Evolutionary conservation across 371 early-diverging fungal genomes (phyloP), one percentile per base, ranked within the genome.

Genomic region (Apophysomyces trapeziformis): DNA sequence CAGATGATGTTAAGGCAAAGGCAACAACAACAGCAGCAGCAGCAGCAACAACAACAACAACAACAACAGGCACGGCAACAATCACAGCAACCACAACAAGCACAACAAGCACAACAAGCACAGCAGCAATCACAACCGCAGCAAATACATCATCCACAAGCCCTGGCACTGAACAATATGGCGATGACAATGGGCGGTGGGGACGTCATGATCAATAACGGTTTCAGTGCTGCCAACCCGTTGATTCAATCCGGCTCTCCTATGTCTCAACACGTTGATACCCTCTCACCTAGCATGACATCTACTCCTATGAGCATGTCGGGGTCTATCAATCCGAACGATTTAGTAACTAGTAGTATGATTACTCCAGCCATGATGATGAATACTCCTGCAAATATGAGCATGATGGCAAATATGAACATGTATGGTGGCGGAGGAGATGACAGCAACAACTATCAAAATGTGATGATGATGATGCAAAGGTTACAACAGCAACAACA

Each of bases 401-500:
- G 43, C 39, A 56, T 39, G 39, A 39, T 64, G 64, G 43, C 54
- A 26, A 57, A 38, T 12, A 56, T 57, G 56, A 43, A 60, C 35
- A 64, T 63, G 64, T 62, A 68, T 57, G 68, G 50, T n/a, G 63
- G 57, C 21, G 57, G 45, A 11, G 65, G 65, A 36, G 76, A 74
- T 38, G 70, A 74, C 54, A 58, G 66, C 7, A 67, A 67, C 35
- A 74, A 72, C 39, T 74, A 69, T 45, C 66, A 66, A 16, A 74
- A 77, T 60, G 72, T 74, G n/a, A 68, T 77, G 63, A 67, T 74
- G 63, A 74, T 77, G 77, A 77, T 77, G 77, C 77, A 77, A 38
- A 67, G 74, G 57, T 66, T 77, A 64, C 77, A 77, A 62, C 70
- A 76, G 38, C 71, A 76, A 37, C 69, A 69, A 38, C 69, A 69